Conservation (phyloP, 176 grass and related monocot species). For the Eleusine indica region DNA sequence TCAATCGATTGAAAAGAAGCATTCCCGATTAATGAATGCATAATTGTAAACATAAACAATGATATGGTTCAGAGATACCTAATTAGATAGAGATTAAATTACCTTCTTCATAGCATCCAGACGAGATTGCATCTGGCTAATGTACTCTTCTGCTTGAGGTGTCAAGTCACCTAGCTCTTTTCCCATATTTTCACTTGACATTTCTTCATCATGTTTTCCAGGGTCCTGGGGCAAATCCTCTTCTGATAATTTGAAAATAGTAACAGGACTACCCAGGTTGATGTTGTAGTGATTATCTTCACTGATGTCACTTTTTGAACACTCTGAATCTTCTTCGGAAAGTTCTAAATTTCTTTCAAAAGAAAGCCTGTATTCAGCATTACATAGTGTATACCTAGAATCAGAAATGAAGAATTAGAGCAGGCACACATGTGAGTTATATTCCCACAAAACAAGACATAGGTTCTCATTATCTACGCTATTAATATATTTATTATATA, state of each 20-base stretch:
- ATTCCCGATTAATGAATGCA: not conserved
- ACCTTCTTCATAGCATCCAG: constrained; percentile 88
- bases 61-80: not conserved
- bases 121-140: constrained; percentile 72
- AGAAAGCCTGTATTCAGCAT: constrained; percentile 93
- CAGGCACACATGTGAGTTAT: constrained; percentile 2
- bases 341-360: constrained; percentile 90
- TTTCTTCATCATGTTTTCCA: constrained; percentile 49
- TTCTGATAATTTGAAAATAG: constrained; percentile 57
- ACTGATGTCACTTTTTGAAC: constrained; percentile 39
- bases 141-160: constrained; percentile 73
- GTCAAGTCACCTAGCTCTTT: constrained; percentile 66
- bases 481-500: not conserved
- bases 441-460: constrained; percentile 3
- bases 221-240: constrained; percentile 39
- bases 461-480: constrained; percentile 9
- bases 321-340: constrained; percentile 63
- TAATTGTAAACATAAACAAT: not conserved
- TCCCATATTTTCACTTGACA: constrained; percentile 44
- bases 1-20: too few species aligned
- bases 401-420: constrained; percentile 17
- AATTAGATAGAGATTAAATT: constrained; percentile 26
- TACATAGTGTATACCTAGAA: constrained; percentile 84
- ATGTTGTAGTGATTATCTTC: constrained; percentile 50
- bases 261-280: constrained; percentile 54